Evolutionary conservation across 352 stramenopile species (phyloP), one percentile per base, ranked within the genome.

Genomic region (Phytopythium ostracodes): DNA sequence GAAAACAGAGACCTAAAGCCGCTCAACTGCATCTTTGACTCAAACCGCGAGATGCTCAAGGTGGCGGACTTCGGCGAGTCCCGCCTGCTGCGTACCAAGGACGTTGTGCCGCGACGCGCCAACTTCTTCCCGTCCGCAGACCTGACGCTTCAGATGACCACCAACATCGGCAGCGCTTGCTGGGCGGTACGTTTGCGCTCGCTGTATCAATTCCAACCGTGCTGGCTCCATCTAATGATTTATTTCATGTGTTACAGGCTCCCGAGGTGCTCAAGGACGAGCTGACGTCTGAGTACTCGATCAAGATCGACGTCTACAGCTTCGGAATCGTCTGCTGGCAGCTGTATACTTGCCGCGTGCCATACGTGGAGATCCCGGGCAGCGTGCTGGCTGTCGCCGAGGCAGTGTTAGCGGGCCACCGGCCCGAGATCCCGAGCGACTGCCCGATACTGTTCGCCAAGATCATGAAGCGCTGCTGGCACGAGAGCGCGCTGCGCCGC

Each of bases 281-380:
- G 49, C 72, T 73, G 24, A 87, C 68, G 49, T 82, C 79, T 0
- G 76, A 84, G 35, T 93, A 93, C 67, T 91, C 81, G 36, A 66
- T 93, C 46, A 93, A 93, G 62, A 84, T 93, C 33, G 84, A 93
- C 70, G 84, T 93, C 24, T 93, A 93, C 60, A 93, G 84, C 68
- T 93, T 93, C 64, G 84, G 79, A 24, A 84, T 93, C 66, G 89
- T 91, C 59, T 93, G 81, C 72, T 93, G 84, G 84, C 84, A 93
- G 72, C 65, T 93, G 46, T 88, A 75, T 62, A 90, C 84, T 27
- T 89, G 81, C 65, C 73, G 77, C 44, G 69, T 85, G 56, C 84
- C 84, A 52, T 93, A 89, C 58, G 72, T 71, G 17, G 78, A 91
- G 50, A 93, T 93, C 25, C 84, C 84, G n/a, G 84, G 84, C 25